Evolutionary conservation across 2,329 filamentous ascomycete genomes (phyloP).

Genomic region (Hawksworthiomyces lignivorus): DNA sequence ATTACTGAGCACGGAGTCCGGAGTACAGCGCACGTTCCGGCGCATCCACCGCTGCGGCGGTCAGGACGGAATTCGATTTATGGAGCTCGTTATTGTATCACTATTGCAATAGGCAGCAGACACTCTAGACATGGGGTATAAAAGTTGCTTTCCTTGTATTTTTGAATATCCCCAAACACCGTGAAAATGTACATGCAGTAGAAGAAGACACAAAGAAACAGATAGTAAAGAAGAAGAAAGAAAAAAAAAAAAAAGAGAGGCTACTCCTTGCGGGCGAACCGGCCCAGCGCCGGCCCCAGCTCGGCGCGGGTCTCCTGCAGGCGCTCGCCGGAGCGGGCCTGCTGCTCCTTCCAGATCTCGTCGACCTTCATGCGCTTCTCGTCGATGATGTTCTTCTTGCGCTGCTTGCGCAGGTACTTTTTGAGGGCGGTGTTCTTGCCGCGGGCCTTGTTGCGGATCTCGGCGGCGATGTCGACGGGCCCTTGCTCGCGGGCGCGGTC

Average conservation of each 20-base stretch:
- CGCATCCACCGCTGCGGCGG: no score
- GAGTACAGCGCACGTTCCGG: no score
- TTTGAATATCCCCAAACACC: constrained; percentile 3
- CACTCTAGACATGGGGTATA: not conserved
- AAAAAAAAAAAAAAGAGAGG: not conserved
- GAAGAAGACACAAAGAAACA: no score
- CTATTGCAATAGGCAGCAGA: no score
- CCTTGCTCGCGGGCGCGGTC: constrained; percentile 75
- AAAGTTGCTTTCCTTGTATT: no score
- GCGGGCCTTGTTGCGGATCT: constrained; percentile 64
- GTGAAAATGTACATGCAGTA: not conserved
- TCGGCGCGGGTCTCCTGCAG: constrained; percentile 59
- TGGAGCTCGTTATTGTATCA: no score
- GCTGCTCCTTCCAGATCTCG: constrained; percentile 67
- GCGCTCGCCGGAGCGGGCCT: constrained; percentile 58
- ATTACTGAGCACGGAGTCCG: no score
- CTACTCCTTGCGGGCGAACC: constrained; percentile 71
- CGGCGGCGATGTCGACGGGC: constrained; percentile 46
- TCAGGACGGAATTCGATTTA: no score
- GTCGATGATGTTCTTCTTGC: constrained; percentile 89
- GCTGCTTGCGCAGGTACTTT: constrained; percentile 86
- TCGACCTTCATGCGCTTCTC: constrained; percentile 85
- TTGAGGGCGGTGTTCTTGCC: constrained; percentile 81
- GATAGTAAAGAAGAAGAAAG: not conserved
- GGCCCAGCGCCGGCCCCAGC: constrained; percentile 74